Evolutionary conservation across 148 eudicot genomes (phyloP).

Genomic region (Selenicereus undatus): DNA sequence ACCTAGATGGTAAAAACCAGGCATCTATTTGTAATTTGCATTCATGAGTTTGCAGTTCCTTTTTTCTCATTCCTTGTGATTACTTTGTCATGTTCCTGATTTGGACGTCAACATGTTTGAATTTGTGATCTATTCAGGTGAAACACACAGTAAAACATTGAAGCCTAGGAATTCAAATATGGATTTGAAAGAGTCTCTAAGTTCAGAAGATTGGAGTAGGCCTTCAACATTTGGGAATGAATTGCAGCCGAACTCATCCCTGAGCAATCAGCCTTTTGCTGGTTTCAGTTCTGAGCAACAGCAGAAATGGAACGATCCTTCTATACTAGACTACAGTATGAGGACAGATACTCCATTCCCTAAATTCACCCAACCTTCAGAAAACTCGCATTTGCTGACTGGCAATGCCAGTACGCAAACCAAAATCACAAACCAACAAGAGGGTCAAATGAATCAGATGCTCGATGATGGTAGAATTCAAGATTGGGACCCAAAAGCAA

Average conservation of each 20-base stretch:
- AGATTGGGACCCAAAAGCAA: slow-evolving; percentile 74
- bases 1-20: too few species aligned
- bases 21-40: not conserved
- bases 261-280: slow-evolving; percentile 34
- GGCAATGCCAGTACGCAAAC: slow-evolving; percentile 24
- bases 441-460: slow-evolving; percentile 34
- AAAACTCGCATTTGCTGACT: slow-evolving; percentile 26
- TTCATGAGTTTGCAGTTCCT: not conserved
- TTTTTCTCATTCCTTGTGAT: not conserved
- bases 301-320: slow-evolving; percentile 52
- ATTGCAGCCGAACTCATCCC: slow-evolving; percentile 28
- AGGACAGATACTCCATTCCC: slow-evolving; percentile 43
- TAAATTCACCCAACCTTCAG: slow-evolving; percentile 38
- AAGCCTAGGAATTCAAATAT: slow-evolving; percentile 27
- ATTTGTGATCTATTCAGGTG: slow-evolving; percentile 12
- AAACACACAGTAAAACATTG: slow-evolving; percentile 2
- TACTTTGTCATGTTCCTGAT: not conserved
- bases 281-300: slow-evolving; percentile 36
- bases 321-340: slow-evolving; percentile 38
- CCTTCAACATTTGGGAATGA: slow-evolving; percentile 35
- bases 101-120: not conserved
- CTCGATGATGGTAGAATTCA: slow-evolving; percentile 30
- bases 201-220: slow-evolving; percentile 43
- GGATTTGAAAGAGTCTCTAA: slow-evolving; percentile 48
- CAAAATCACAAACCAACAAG: slow-evolving; percentile 38